Evolutionary conservation across 2,329 filamentous ascomycete species (phyloP).

Genomic region (Didymella segeticola): DNA sequence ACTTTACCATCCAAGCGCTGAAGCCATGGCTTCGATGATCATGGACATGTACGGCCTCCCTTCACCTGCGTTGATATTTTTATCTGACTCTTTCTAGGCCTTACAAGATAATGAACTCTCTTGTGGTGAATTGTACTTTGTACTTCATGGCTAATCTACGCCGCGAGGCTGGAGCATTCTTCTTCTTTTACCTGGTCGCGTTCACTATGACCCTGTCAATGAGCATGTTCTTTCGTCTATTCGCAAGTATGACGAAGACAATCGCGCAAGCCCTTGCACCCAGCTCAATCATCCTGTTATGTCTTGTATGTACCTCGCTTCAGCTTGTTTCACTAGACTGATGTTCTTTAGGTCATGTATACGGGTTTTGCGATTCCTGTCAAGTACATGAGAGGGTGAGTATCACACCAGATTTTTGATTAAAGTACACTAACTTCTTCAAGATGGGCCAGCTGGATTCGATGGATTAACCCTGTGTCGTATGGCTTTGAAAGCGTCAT

Average conservation of each 20-base stretch:
- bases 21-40: slow-evolving; percentile 87
- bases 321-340: too few species aligned
- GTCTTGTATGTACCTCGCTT: too few species aligned
- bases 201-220: slow-evolving; percentile 77
- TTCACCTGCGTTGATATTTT: too few species aligned
- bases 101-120: slow-evolving; percentile 76
- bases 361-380: slow-evolving; percentile 70
- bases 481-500: slow-evolving; percentile 84
- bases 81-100: too few species aligned
- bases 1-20: slow-evolving; percentile 88
- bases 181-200: slow-evolving; percentile 81
- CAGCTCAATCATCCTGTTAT: slow-evolving; percentile 65
- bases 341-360: too few species aligned
- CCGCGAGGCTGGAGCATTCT: slow-evolving; percentile 77
- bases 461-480: slow-evolving; percentile 78
- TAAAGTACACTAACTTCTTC: too few species aligned
- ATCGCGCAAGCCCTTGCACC: slow-evolving; percentile 64
- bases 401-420: too few species aligned
- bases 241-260: slow-evolving; percentile 77
- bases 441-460: slow-evolving; percentile 82
- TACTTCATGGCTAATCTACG: slow-evolving; percentile 90
- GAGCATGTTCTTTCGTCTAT: slow-evolving; percentile 86
- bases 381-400: slow-evolving; percentile 74
- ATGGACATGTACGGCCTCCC: too few species aligned
- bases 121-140: slow-evolving; percentile 78